Evolutionary conservation across 306 rosid genomes (phyloP), one percentile per base, ranked within the genome.

Genomic region (Prunus persica): DNA sequence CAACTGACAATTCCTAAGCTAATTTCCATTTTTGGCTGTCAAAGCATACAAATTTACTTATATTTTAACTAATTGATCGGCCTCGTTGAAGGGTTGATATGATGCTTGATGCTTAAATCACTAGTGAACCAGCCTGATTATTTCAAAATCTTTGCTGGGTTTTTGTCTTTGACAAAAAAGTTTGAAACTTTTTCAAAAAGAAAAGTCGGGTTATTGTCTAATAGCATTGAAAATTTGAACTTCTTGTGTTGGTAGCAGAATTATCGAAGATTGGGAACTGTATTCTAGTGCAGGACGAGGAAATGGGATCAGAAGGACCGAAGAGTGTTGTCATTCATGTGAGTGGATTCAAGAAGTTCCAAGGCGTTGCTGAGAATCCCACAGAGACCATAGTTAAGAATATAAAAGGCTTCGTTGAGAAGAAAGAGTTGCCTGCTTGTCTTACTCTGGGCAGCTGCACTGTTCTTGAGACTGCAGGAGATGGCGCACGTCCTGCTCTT

Each of bases 271-370:
- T 86, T 75, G 96, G 94, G 91, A 90, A 89, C 86, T 93, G 93
- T 75, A 83, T 87, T 63, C 81, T 28, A 46, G 82, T 82, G 20
- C 78, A 82, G 72, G 86, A 72, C 78, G 41, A 69, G 69, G 85
- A 86, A 82, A 93, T 91, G 97, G 96, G 97, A 73, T 93, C 98
- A 67, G 97, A 93, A 87, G 93, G 91, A 61, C 89, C 90, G 82
- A 87, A 82, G 83, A 73, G 63, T 7, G 76, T 91, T n/a, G 89
- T 88, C 27, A 79, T 93, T 80, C 89, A 91, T 68, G 90, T 93
- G 34, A 93, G 92, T 54, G 98, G 98, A 67, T 93, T 91, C 83
- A 93, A 87, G 77, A 93, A 82, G 83, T 93, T 93, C 77, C 91
- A 82, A 63, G 98, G 98, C 24, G 96, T 93, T 47, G 67, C 88